Evolutionary conservation across 441 rosid species (phyloP).

Genomic region (Geranium incanum): DNA sequence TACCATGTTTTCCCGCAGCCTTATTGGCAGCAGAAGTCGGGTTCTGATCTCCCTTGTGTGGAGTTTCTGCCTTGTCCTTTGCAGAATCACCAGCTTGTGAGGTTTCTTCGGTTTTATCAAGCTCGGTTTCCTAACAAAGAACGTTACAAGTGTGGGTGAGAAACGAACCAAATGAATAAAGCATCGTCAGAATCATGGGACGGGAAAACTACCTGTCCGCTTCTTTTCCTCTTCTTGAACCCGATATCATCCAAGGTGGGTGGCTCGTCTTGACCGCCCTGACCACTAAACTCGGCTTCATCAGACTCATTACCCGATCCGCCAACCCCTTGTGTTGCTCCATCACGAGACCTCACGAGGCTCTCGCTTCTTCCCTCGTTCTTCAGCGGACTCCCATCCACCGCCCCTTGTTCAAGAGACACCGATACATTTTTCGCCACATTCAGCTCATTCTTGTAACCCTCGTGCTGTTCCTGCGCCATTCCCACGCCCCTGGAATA

Average conservation of each 20-base stretch:
- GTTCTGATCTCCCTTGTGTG: constrained; percentile 48
- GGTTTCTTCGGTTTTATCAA: constrained; percentile 38
- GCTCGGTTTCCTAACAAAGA: constrained; percentile 43
- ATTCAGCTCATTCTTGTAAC: constrained; percentile 33
- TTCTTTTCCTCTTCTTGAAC: constrained; percentile 72
- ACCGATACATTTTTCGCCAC: constrained; percentile 41
- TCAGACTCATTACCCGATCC: constrained; percentile 75
- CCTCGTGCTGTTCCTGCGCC: constrained; percentile 47
- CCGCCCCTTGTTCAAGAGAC: constrained; percentile 32
- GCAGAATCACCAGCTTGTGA: constrained; percentile 39
- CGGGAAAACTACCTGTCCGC: constrained; percentile 44
- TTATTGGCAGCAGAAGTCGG: constrained; percentile 41
- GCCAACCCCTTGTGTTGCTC: constrained; percentile 49
- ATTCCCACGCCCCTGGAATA: constrained; percentile 43
- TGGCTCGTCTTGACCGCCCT: constrained; percentile 46
- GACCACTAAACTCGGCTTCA: constrained; percentile 66
- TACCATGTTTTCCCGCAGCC: constrained; percentile 53
- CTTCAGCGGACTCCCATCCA: constrained; percentile 39
- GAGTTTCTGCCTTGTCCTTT: constrained; percentile 44
- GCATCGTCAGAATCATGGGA: neutral
- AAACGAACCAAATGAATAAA: neutral
- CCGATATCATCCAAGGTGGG: constrained; percentile 38
- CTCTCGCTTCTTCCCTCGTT: constrained; percentile 40
- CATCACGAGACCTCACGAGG: constrained; percentile 47
- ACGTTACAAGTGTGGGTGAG: neutral